These are phyloP conservation scores for Gillenia trifoliata DNA, from an alignment of 306 rosid species.

Conservation along the genomic window DNA sequence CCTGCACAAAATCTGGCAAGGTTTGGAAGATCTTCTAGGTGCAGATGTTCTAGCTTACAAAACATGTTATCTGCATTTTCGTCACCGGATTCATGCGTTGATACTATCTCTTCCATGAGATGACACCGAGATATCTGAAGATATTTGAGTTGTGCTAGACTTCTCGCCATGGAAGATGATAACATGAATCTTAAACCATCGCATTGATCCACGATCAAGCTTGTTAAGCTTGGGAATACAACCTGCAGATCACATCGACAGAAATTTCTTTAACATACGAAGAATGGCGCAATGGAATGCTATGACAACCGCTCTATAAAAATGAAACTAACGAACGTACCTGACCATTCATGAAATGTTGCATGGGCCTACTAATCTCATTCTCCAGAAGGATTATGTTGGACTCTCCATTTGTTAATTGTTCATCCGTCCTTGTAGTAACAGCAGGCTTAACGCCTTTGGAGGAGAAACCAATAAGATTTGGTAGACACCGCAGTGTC, in stretches of 20 bases:
- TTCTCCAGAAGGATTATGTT: neutral
- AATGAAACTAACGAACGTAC: neutral
- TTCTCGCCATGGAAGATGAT: slow-evolving; percentile 16
- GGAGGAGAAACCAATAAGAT: neutral
- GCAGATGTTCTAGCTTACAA: neutral
- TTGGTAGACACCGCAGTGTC: neutral
- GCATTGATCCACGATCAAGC: slow-evolving; percentile 21
- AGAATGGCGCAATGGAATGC: neutral
- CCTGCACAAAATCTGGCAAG: neutral
- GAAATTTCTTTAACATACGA: neutral
- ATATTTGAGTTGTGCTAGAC: slow-evolving; percentile 25
- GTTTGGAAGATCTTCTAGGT: neutral
- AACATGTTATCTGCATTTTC: neutral
- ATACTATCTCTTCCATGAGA: neutral
- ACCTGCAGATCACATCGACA: neutral
- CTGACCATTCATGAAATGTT: neutral
- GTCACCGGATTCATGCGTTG: neutral
- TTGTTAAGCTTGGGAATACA: slow-evolving; percentile 21
- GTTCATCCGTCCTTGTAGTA: neutral
- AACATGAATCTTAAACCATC: slow-evolving; percentile 1
- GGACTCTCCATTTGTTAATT: neutral
- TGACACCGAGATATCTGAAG: slow-evolving; percentile 27
- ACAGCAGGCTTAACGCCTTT: neutral
- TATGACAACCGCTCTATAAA: neutral
- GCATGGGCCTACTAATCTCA: neutral